phyloP scores from a whole-genome alignment of 352 stramenopile genomes.

The Vaucheria bursata region DNA sequence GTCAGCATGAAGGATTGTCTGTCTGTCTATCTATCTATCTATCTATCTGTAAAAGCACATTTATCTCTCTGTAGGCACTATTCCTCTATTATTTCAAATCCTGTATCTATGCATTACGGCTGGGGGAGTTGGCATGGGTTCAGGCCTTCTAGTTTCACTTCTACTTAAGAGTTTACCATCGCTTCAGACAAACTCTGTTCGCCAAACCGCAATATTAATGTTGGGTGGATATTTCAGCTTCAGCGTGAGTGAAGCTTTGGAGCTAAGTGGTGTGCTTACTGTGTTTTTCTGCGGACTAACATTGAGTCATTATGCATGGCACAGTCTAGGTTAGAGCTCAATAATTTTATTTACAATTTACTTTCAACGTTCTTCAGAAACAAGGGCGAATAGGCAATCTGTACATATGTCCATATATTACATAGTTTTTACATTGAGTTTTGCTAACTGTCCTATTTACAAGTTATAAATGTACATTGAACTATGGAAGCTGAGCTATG shows the following conservation, averaged over 20 bases:
- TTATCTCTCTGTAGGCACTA: too few species aligned
- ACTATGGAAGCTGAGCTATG: not conserved
- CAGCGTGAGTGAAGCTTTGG: constrained; percentile 47
- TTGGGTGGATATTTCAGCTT: constrained; percentile 46
- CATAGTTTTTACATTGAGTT: too few species aligned
- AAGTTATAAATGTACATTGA: too few species aligned
- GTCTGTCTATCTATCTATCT: too few species aligned
- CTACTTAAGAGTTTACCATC: constrained; percentile 45
- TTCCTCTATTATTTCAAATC: constrained; percentile 7
- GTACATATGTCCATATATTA: too few species aligned
- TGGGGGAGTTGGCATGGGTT: constrained; percentile 29
- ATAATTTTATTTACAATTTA: too few species aligned
- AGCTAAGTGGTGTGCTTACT: constrained; percentile 47
- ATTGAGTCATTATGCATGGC: constrained; percentile 51
- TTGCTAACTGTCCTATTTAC: too few species aligned
- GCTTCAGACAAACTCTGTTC: constrained; percentile 42
- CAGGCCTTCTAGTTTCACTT: constrained; percentile 38
- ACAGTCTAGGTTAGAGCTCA: constrained; percentile 46
- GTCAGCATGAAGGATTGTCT: too few species aligned
- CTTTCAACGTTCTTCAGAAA: too few species aligned
- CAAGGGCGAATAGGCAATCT: too few species aligned
- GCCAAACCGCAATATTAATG: constrained; percentile 47
- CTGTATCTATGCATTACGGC: constrained; percentile 45
- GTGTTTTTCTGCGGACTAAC: constrained; percentile 52
- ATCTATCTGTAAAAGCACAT: too few species aligned